Percentiles rank a stretch among this genome's conserved stretches.
phyloP scores from a whole-genome alignment of 257 asterid species.

The Solanum sparsipilum region DNA sequence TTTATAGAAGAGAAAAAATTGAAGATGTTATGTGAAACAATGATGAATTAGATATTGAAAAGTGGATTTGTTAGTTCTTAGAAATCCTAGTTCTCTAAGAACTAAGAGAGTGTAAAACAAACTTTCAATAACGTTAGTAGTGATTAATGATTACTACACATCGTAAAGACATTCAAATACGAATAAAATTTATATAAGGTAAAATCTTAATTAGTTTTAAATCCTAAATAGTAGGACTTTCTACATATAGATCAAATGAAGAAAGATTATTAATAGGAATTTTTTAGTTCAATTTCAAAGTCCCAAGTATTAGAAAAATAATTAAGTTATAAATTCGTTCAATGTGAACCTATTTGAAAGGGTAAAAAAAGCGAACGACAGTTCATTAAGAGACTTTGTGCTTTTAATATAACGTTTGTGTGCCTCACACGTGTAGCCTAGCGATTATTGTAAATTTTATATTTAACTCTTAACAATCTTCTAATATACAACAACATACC shows the following conservation, averaged over 20 bases:
- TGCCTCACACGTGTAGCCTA: background rate
- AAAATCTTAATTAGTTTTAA: background rate
- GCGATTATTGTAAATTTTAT: background rate
- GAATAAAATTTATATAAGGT: background rate
- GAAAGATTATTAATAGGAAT: background rate
- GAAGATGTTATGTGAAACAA: background rate
- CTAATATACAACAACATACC: background rate
- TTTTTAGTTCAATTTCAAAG: background rate
- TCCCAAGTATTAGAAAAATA: background rate
- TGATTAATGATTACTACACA: background rate
- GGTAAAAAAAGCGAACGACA: background rate
- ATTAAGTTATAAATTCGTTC: background rate
- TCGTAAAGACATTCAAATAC: background rate
- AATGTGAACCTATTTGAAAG: background rate
- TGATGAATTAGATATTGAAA: background rate
- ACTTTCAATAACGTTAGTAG: background rate
- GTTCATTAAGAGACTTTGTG: background rate
- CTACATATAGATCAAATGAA: background rate
- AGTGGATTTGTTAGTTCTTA: background rate
- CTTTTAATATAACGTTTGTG: background rate
- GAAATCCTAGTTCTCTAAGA: background rate
- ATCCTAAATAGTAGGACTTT: background rate
- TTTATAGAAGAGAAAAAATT: background rate
- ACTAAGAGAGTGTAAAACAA: background rate
- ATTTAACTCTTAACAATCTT: background rate